Conservation (phyloP, 352 stramenopile species). For the Phytophthora pluvialis region DNA sequence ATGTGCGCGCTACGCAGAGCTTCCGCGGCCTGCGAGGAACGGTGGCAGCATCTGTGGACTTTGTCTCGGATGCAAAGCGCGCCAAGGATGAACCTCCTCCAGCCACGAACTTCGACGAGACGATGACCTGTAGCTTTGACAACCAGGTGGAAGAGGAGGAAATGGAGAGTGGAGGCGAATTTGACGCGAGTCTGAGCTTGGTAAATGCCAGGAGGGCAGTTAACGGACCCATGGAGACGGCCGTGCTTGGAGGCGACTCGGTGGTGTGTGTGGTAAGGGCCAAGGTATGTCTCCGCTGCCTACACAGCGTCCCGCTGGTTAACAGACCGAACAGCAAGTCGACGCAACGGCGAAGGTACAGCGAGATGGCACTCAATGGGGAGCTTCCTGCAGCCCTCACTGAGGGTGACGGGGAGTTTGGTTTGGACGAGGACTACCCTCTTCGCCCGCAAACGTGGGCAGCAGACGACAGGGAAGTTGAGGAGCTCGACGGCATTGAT, state of each 20-base stretch:
- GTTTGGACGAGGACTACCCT: conserved; percentile 3
- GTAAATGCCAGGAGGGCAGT: conserved; percentile 38
- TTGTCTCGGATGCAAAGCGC: conserved; percentile 16
- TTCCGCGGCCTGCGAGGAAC: conserved; percentile 33
- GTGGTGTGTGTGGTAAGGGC: conserved; percentile 54
- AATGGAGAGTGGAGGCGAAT: conserved; percentile 8
- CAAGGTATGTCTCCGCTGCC: conserved; percentile 67
- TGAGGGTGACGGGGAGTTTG: conserved; percentile 5
- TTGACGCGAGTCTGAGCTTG: conserved; percentile 34
- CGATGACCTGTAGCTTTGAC: conserved; percentile 43
- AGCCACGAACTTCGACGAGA: conserved; percentile 34
- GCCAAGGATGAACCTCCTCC: conserved; percentile 4
- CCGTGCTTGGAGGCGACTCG: conserved; percentile 28
- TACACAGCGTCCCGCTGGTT: conserved; percentile 55
- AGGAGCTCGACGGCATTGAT: conserved; percentile 37
- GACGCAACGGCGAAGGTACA: conserved; percentile 30
- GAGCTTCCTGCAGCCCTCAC: conserved; percentile 2
- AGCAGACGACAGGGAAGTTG: conserved; percentile 26
- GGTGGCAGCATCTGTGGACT: conserved; percentile 21
- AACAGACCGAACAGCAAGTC: conserved; percentile 40
- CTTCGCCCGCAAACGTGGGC: conserved; percentile 38
- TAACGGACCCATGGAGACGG: conserved; percentile 28
- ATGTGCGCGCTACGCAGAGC: conserved; percentile 42
- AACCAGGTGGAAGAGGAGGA: conserved; percentile 29
- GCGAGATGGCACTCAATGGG: conserved; percentile 20